These are phyloP conservation scores for Ilex asprella DNA, from an alignment of 257 asterid genomes.

Conservation along the genomic window DNA sequence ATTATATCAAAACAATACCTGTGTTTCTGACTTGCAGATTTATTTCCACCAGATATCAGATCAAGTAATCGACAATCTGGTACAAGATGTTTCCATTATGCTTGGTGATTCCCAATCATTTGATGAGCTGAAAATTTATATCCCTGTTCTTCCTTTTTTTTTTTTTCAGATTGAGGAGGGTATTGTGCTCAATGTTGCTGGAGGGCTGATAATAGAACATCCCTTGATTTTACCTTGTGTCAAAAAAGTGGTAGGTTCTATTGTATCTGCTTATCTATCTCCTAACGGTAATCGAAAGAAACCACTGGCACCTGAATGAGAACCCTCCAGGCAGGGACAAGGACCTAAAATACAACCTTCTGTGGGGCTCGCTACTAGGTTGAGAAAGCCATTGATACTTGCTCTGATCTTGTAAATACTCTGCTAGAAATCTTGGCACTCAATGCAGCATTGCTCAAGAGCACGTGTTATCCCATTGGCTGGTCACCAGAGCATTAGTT, in stretches of 20 bases:
- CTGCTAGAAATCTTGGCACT: too few relatives aligned
- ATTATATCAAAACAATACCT: too few relatives aligned
- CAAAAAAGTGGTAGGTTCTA: conserved; percentile 66
- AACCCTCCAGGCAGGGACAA: too few relatives aligned
- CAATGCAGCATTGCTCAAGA: too few relatives aligned
- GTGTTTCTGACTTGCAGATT: conserved; percentile 44
- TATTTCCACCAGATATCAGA: conserved; percentile 82
- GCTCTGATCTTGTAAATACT: too few relatives aligned
- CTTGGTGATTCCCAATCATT: background rate
- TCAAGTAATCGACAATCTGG: conserved; percentile 65
- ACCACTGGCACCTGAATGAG: background rate
- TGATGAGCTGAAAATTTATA: too few relatives aligned
- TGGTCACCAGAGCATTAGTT: background rate
- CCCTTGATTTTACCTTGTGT: conserved; percentile 72
- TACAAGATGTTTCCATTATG: conserved; percentile 18
- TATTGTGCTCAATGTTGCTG: conserved; percentile 77
- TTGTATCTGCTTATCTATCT: background rate
- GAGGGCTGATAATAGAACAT: conserved; percentile 88
- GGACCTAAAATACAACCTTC: too few relatives aligned
- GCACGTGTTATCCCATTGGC: too few relatives aligned
- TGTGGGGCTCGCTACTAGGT: too few relatives aligned
- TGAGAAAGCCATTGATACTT: too few relatives aligned
- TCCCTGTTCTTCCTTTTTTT: background rate
- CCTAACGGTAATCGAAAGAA: background rate
- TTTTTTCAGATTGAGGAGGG: conserved; percentile 71